A percentile compares a stretch with the other conserved stretches of the same genome.
These are phyloP conservation scores for Cryphonectria naterciae DNA, from an alignment of 2,329 filamentous ascomycete genomes.

Conservation along the genomic window DNA sequence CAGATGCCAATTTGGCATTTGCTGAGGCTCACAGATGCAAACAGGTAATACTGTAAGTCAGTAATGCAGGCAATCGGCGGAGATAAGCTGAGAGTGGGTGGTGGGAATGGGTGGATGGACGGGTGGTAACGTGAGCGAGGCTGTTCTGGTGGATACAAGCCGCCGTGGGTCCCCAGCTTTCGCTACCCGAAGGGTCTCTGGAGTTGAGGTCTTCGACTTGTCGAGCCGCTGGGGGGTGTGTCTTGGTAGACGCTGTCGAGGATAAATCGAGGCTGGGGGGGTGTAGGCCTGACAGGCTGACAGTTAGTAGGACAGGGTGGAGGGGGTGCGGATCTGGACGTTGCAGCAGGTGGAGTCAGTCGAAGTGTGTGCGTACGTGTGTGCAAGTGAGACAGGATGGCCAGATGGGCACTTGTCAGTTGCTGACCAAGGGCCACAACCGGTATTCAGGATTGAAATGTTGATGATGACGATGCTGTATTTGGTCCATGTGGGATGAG, in stretches of 20 bases:
- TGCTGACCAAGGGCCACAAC: not conserved
- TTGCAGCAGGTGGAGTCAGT: not conserved
- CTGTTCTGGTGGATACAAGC: conserved; percentile 7
- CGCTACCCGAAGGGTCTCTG: not conserved
- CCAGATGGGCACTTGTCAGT: not conserved
- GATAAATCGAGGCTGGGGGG: conserved; percentile 1
- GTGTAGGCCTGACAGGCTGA: not conserved
- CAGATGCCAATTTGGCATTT: not conserved
- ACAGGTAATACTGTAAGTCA: not conserved
- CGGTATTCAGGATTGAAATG: not conserved
- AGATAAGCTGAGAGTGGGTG: conserved; percentile 9
- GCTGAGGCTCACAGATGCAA: not conserved
- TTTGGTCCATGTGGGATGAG: not conserved
- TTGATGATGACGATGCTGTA: not conserved
- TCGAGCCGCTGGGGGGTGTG: not conserved
- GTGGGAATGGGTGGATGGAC: not conserved
- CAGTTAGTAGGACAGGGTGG: not conserved
- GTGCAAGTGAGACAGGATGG: not conserved
- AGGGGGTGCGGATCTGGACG: not conserved
- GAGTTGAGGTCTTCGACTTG: not conserved
- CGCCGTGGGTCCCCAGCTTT: conserved; percentile 8
- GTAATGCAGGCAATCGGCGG: conserved; percentile 16
- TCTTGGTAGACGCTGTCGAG: conserved; percentile 1
- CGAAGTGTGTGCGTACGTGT: not conserved
- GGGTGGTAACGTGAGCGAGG: conserved; percentile 6